phyloP scores from a whole-genome alignment of 352 stramenopile species.

The Phytophthora palmivora region DNA sequence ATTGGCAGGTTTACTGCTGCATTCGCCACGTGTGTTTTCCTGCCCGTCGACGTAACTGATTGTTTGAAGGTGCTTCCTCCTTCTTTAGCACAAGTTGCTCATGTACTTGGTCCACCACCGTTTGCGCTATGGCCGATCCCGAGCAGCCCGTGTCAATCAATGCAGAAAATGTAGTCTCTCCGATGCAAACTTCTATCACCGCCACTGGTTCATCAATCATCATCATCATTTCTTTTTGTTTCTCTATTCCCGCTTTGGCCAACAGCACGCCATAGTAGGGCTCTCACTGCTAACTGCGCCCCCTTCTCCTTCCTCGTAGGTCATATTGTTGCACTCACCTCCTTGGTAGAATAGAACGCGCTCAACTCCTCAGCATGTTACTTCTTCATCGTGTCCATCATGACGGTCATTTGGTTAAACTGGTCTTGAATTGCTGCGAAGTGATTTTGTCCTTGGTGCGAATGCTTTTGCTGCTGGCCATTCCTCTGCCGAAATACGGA shows the following conservation, averaged over 20 bases:
- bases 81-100: neutral
- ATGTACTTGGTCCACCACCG: neutral
- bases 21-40: conserved; percentile 1
- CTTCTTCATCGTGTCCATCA: conserved; percentile 17
- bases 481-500: neutral
- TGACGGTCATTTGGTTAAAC: conserved; percentile 10
- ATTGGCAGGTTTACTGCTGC: neutral
- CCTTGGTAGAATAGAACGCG: conserved; percentile 3
- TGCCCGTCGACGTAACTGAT: neutral
- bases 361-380: conserved; percentile 5
- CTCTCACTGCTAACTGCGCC: neutral
- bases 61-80: conserved; percentile 1
- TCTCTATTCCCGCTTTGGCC: neutral
- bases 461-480: neutral
- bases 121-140: conserved; percentile 1
- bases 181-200: conserved; percentile 1
- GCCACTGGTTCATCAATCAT: no score
- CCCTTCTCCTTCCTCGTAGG: neutral
- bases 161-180: neutral
- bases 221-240: neutral
- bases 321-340: neutral
- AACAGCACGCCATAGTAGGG: neutral
- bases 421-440: conserved; percentile 9
- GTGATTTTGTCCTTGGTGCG: neutral
- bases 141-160: conserved; percentile 7